Conservation (phyloP, 2,329 filamentous ascomycete species). For the Fusarium pilosicola region DNA sequence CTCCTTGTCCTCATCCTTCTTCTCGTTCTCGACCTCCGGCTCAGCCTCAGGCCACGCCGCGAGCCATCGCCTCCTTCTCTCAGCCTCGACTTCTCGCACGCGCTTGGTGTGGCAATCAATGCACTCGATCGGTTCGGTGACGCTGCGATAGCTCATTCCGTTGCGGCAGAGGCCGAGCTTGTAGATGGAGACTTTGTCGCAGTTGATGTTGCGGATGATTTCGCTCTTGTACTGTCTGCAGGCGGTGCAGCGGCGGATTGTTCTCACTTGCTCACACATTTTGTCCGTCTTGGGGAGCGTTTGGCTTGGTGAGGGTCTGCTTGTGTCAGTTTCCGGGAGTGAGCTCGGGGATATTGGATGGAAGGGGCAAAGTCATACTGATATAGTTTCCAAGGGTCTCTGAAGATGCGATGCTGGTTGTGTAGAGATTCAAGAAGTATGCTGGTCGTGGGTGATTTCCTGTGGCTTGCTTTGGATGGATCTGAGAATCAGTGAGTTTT, state of each 20-base stretch:
- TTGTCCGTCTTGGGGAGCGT: rapidly evolving
- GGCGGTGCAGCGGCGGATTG: neutral
- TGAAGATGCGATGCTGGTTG: rapidly evolving
- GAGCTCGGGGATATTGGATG: neutral
- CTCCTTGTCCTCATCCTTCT: neutral
- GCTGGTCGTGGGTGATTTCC: neutral
- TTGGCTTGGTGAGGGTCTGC: neutral
- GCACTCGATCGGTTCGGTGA: neutral
- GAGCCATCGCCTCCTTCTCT: neutral
- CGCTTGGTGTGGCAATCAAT: neutral
- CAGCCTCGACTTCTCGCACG: neutral
- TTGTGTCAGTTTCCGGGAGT: neutral
- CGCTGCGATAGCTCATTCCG: neutral
- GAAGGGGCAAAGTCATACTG: neutral
- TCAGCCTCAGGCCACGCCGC: neutral
- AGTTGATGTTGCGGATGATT: slow-evolving; percentile 5
- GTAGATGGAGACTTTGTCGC: neutral
- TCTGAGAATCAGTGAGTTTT: rapidly evolving
- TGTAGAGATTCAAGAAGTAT: neutral
- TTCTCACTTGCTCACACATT: slow-evolving; percentile 15
- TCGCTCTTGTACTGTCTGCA: neutral
- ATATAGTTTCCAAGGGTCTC: rapidly evolving
- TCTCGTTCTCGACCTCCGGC: neutral
- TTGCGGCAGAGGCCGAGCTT: neutral
- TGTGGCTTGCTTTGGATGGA: rapidly evolving